These are phyloP conservation scores for Solanum raphanifolium DNA, from an alignment of 257 asterid genomes.

Conservation along the genomic window DNA sequence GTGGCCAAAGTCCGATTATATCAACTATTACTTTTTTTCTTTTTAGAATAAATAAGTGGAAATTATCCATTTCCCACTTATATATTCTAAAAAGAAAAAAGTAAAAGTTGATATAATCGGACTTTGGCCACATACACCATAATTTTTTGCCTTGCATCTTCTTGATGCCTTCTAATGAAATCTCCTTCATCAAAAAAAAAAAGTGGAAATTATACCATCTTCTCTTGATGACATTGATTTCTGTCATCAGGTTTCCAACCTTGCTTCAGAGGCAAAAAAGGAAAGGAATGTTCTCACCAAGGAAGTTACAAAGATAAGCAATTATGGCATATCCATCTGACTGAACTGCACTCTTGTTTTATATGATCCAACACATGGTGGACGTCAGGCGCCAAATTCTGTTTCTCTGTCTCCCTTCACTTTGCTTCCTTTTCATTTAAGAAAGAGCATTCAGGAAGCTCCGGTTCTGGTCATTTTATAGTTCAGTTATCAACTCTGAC, in stretches of 20 bases:
- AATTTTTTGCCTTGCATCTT: background rate
- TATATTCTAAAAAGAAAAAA: background rate
- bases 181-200: background rate
- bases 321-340: slow-evolving; percentile 81
- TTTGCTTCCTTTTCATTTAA: background rate
- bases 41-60: background rate
- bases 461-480: background rate
- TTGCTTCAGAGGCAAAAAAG: slow-evolving; percentile 63
- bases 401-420: background rate
- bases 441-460: background rate
- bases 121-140: background rate
- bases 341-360: background rate
- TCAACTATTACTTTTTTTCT: background rate
- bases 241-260: slow-evolving; percentile 43
- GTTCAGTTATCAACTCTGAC: background rate
- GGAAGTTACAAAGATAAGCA: slow-evolving; percentile 85
- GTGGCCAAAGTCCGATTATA: background rate
- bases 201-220: background rate
- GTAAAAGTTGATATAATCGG: background rate
- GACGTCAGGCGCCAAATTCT: background rate
- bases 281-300: slow-evolving; percentile 56
- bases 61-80: background rate
- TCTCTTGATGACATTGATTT: background rate
- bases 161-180: background rate
- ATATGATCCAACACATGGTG: background rate